Evolutionary conservation across 768 basidiomycete genomes (phyloP).

Genomic region (Lentinula boryana): DNA sequence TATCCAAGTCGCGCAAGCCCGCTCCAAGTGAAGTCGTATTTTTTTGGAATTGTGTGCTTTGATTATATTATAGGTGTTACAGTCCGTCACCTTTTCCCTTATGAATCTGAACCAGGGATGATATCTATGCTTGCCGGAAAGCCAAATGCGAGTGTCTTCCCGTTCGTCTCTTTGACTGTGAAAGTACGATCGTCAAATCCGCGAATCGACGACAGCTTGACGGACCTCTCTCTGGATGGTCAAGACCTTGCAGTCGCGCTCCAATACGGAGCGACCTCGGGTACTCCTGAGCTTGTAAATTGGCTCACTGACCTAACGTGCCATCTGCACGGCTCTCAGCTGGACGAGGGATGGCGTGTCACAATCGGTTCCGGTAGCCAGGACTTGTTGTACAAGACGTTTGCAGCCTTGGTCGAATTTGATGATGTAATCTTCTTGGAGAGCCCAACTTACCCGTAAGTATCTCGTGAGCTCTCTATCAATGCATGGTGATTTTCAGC

Average conservation of each 20-base stretch:
- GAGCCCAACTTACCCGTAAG: constrained; percentile 71
- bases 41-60: neutral
- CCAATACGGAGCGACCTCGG: constrained; percentile 72
- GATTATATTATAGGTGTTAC: neutral
- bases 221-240: constrained; percentile 45
- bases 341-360: constrained; percentile 65
- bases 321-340: constrained; percentile 54
- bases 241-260: constrained; percentile 60
- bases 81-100: constrained; percentile 68
- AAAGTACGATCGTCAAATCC: constrained; percentile 45
- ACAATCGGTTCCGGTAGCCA: constrained; percentile 82
- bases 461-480: constrained; percentile 2
- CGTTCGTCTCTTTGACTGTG: constrained; percentile 76
- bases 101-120: constrained; percentile 72
- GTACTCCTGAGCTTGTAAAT: constrained; percentile 53
- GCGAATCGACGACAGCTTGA: constrained; percentile 24
- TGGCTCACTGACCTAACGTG: constrained; percentile 75
- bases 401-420: constrained; percentile 62
- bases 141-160: constrained; percentile 84
- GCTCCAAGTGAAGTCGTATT: neutral
- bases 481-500: constrained; percentile 9
- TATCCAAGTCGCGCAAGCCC: neutral
- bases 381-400: constrained; percentile 83
- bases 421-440: constrained; percentile 82
- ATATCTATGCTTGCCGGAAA: constrained; percentile 86